Evolutionary conservation across 345 rosid genomes (phyloP).

Genomic region (Garcia nutans): DNA sequence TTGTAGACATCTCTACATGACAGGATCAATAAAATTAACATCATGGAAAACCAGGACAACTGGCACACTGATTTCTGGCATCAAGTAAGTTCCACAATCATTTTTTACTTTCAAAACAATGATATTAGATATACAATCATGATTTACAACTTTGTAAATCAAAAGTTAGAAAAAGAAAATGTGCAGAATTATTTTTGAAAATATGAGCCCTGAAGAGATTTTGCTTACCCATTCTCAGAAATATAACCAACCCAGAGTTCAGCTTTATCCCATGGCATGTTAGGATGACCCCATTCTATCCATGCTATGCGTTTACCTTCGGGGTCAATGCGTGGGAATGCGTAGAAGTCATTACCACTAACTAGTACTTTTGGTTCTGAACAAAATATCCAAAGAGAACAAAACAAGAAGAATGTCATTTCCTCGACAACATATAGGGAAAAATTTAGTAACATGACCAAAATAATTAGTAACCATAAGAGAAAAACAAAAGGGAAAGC

Average conservation of each 20-base stretch:
- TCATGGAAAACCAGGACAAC: neutral
- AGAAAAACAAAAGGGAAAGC: neutral
- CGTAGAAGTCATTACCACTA: conserved; percentile 88
- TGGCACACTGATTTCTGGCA: neutral
- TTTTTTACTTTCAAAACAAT: neutral
- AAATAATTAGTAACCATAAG: neutral
- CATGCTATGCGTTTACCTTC: conserved; percentile 74
- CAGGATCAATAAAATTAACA: conserved; percentile 10
- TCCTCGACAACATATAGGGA: neutral
- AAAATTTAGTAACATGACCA: neutral
- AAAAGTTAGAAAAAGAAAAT: neutral
- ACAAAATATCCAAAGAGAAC: neutral
- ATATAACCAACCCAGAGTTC: conserved; percentile 94
- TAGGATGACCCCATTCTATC: conserved; percentile 92
- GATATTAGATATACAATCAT: neutral
- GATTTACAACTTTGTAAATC: too few relatives aligned
- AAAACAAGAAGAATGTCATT: conserved; percentile 5
- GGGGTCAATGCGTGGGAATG: conserved; percentile 84
- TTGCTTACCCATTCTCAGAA: conserved; percentile 68
- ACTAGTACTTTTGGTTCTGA: conserved; percentile 73
- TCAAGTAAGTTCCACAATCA: neutral
- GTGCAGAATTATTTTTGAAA: neutral
- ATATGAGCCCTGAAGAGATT: conserved; percentile 1
- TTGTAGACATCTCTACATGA: conserved; percentile 58
- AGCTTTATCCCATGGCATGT: conserved; percentile 96